phyloP scores from a whole-genome alignment of 2,329 filamentous ascomycete species.

The Teratosphaeria viscida region DNA sequence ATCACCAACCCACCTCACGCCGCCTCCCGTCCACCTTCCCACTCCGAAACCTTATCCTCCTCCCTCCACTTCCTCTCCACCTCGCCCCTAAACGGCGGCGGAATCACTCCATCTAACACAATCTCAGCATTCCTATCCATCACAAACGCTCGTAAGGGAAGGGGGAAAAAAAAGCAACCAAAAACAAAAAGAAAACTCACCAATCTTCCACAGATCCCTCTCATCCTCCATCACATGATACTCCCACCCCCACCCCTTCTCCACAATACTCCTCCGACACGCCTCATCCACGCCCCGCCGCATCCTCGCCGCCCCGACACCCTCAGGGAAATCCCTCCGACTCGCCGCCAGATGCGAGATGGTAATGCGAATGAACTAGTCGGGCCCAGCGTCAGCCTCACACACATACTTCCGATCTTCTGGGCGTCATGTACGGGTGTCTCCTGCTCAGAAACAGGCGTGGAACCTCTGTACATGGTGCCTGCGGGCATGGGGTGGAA shows the following conservation, averaged over 20 bases:
- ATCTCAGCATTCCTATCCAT: too few species aligned
- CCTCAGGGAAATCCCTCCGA: not conserved
- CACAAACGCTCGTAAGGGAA: too few species aligned
- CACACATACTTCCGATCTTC: not conserved
- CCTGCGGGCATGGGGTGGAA: slow-evolving; percentile 23
- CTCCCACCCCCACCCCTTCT: slow-evolving; percentile 37
- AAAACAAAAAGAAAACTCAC: too few species aligned
- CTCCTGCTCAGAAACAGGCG: slow-evolving; percentile 7
- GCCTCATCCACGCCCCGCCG: slow-evolving; percentile 21
- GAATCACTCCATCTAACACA: slow-evolving; percentile 24
- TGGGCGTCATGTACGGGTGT: slow-evolving; percentile 1
- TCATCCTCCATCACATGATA: slow-evolving; percentile 34
- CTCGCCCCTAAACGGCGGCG: slow-evolving; percentile 28
- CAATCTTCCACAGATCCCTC: slow-evolving; percentile 35
- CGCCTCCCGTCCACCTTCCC: not conserved
- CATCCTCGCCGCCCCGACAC: not conserved
- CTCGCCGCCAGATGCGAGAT: slow-evolving; percentile 24
- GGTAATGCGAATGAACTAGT: slow-evolving; percentile 26
- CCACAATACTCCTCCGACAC: slow-evolving; percentile 31
- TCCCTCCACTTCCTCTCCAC: slow-evolving; percentile 27
- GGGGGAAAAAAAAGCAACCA: too few species aligned
- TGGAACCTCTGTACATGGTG: slow-evolving; percentile 22
- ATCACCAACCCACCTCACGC: not conserved
- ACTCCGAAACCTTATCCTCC: slow-evolving; percentile 1
- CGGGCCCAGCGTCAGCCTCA: too few species aligned